These are phyloP conservation scores for Metarhizium humberi DNA, from an alignment of 2,329 filamentous ascomycete genomes.

Conservation along the genomic window DNA sequence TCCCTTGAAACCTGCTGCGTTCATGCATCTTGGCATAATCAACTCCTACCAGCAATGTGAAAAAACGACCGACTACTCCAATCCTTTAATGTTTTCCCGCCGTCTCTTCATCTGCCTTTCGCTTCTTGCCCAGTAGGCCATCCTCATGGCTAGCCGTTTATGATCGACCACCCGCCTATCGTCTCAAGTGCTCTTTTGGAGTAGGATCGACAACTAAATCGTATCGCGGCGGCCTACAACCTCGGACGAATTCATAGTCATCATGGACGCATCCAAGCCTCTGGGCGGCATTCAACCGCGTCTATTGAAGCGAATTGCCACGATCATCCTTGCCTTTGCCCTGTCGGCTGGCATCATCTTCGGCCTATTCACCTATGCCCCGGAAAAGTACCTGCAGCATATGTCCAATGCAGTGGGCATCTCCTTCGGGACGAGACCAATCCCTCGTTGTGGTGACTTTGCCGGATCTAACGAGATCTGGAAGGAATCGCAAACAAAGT, in stretches of 20 bases:
- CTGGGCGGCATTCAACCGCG: background rate
- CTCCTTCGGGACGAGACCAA: background rate
- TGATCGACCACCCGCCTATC: background rate
- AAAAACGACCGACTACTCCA: background rate
- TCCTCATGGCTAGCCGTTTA: background rate
- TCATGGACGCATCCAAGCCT: conserved; percentile 2
- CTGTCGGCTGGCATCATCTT: background rate
- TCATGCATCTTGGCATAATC: too few species aligned
- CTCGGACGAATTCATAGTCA: background rate
- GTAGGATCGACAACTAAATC: too few species aligned
- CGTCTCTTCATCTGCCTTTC: background rate
- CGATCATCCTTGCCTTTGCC: conserved; percentile 1
- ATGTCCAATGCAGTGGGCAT: background rate
- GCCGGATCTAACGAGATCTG: conserved; percentile 9
- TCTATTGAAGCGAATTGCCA: conserved; percentile 2
- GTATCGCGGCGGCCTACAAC: background rate
- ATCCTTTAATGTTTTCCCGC: background rate
- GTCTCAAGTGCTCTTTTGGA: too few species aligned
- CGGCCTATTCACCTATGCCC: background rate
- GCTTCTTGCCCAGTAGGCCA: background rate
- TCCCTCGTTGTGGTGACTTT: conserved; percentile 1
- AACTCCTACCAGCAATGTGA: too few species aligned
- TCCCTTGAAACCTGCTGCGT: too few species aligned
- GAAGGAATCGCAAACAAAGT: conserved; percentile 15
- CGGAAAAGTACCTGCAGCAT: conserved; percentile 2